phyloP scores from a whole-genome alignment of 2,329 filamentous ascomycete genomes.

The Onygenales sp. region DNA sequence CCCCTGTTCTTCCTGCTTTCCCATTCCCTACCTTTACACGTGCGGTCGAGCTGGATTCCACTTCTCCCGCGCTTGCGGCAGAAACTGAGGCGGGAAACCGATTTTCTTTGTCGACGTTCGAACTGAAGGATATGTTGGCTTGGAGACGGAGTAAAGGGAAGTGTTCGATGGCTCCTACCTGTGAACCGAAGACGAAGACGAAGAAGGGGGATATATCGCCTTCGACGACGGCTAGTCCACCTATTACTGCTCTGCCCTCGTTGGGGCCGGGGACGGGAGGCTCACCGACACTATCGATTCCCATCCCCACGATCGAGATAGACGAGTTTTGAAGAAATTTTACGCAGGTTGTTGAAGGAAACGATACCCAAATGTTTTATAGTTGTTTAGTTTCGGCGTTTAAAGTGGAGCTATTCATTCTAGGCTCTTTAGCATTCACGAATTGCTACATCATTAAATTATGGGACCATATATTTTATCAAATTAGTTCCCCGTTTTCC shows the following conservation, averaged over 20 bases:
- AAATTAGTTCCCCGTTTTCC: not conserved
- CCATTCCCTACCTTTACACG: too few species aligned
- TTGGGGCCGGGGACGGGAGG: not conserved
- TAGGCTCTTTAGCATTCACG: not conserved
- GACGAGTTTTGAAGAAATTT: too few species aligned
- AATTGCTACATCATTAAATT: not conserved
- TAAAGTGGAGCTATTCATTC: not conserved
- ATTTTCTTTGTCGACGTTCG: not conserved
- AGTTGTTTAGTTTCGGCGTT: too few species aligned
- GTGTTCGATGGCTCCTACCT: not conserved
- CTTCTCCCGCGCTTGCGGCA: not conserved
- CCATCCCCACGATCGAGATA: too few species aligned
- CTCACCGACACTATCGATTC: too few species aligned
- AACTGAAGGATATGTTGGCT: constrained; percentile 12
- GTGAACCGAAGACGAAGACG: not conserved
- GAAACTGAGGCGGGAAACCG: not conserved
- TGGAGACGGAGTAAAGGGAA: constrained; percentile 10
- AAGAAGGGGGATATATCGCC: not conserved
- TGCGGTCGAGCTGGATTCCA: too few species aligned
- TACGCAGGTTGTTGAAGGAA: too few species aligned
- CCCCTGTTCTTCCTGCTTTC: not conserved
- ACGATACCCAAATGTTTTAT: too few species aligned
- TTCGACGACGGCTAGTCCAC: not conserved
- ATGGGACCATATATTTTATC: not conserved
- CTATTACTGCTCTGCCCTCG: not conserved